Evolutionary conservation across 2,329 filamentous ascomycete species (phyloP), one percentile per base, ranked within the genome.

Genomic region (Xylaria sp.): DNA sequence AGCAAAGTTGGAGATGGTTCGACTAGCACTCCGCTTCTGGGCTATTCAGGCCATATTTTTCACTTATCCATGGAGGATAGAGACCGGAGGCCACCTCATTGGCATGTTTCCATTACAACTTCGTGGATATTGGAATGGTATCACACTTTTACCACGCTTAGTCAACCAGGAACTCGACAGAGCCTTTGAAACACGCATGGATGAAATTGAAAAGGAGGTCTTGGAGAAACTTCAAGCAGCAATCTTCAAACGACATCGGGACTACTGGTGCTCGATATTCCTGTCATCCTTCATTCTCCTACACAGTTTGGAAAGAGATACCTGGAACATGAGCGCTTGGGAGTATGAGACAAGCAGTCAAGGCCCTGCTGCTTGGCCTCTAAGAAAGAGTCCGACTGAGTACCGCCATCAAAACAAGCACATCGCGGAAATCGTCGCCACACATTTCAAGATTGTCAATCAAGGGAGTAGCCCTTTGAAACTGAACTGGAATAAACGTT

Each of bases 251-350:
- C 58, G 52, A 13, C 64, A 66, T 30, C 64, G 64, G 2, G 41
- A 62, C 34, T 34, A 62, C 32, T 66, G 64, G 64, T 66, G 64
- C 18, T 57, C 64, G 8, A 66, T 66, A 13, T 66, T 66, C 20
- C 30, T 66, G 15, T 41, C 58, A 7, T 62, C 43, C 1, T 66
- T 66, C 45, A 66, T 66, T 36, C 45, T 66, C 13, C 34, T 66
- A 5, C 64, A 66, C 12, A 62, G 64, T 25, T 36, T 66, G 28
- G 64, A 66, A 53, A 62, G 58, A 6, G 64, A 66, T 39, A 62
- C 64, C 10, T 66, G 64, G 64, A 66, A 66, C 45, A 66, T 66
- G 64, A 58, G 43, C 23, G 64, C 64, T 2, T 66, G 64, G 64
- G 43, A 62, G 6, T 57, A 62, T 43, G 64, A 66, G 43, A 66